phyloP scores from a whole-genome alignment of 176 grass and related monocot genomes.

The Dactylis glomerata region DNA sequence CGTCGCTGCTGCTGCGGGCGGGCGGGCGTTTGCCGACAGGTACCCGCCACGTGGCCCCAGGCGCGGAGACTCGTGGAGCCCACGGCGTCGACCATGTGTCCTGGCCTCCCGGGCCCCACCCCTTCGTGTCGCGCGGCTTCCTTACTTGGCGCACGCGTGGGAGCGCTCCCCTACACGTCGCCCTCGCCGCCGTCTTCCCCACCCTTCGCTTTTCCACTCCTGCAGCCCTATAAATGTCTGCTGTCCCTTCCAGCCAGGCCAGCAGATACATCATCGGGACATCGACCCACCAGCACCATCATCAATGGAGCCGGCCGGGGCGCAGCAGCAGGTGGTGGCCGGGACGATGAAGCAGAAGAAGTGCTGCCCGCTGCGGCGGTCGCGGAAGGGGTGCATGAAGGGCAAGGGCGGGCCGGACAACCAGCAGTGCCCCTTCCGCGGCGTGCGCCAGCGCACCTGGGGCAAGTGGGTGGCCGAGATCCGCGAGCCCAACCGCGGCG shows the following conservation, averaged over 20 bases:
- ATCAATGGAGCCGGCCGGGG: not conserved
- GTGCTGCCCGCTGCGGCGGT: conserved; percentile 76
- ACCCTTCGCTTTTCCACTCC: not conserved
- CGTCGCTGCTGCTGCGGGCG: not conserved
- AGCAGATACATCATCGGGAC: not conserved
- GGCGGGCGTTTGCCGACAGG: not conserved
- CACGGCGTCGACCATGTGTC: conserved; percentile 14
- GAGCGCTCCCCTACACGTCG: conserved; percentile 9
- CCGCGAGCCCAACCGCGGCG: conserved; percentile 89
- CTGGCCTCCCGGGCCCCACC: not conserved
- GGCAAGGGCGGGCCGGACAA: conserved; percentile 91
- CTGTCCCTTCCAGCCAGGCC: not conserved
- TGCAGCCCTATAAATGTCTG: not conserved
- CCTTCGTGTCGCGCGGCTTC: conserved; percentile 1
- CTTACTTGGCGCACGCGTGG: conserved; percentile 23
- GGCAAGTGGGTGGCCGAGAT: conserved; percentile 94
- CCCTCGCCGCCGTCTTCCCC: not conserved
- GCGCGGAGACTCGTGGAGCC: conserved; percentile 14
- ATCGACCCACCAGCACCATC: not conserved
- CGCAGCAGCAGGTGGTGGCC: not conserved
- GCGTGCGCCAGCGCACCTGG: conserved; percentile 83
- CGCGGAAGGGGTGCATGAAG: conserved; percentile 94
- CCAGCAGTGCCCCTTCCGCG: conserved; percentile 79
- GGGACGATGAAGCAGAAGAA: conserved; percentile 28
- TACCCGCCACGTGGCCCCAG: not conserved